Base-by-base conservation (phyloP, 1,284 basidiomycete genomes). In the Gymnopus androsaceus region DNA sequence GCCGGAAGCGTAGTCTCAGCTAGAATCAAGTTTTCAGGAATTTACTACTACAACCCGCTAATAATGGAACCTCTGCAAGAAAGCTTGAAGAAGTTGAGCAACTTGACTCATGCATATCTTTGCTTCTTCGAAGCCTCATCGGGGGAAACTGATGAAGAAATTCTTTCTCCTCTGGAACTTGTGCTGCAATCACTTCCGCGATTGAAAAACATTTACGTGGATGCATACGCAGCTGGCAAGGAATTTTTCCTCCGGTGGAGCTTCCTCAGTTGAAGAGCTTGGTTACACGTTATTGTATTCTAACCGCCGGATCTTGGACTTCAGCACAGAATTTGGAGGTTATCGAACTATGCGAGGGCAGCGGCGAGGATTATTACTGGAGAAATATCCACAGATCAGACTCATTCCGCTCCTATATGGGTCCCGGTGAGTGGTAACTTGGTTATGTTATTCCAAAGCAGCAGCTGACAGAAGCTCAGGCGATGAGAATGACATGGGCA, bases 341-440 rank as follows among this genome's bases (percentile, higher is more conserved):
- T 36, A n/a, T 49, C 4, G 47, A 49, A 23, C 21, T 23, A 19
- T 36, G 11, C 21, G 47, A 9, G 15, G 47, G 47, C 3, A 17
- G 1, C 23, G 31, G 47, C 3, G n/a, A 33, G 11, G 11, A 6
- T 6, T 49, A 42, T 25, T 42, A 42, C 71, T 66, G 51, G 69
- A 65, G 1, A 68, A 55, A 48, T 69, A 77, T 33, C 62, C 64
- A 15, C 50, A 57, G 0, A 70, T 63, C 0, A 58, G n/a, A n/a
- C n/a, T n/a, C n/a, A n/a, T n/a, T n/a, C n/a, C n/a, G n/a, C n/a
- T n/a, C n/a, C n/a, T n/a, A n/a, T n/a, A n/a, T n/a, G n/a, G n/a
- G n/a, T n/a, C n/a, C n/a, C n/a, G n/a, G n/a, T n/a, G n/a, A n/a
- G n/a, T n/a, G n/a, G n/a, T n/a, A n/a, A n/a, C n/a, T n/a, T n/a